Percentiles rank a stretch among this genome's conserved stretches.
These are phyloP conservation scores for Xylogone sp. DNA, from an alignment of 2,329 filamentous ascomycete genomes.

Conservation along the genomic window DNA sequence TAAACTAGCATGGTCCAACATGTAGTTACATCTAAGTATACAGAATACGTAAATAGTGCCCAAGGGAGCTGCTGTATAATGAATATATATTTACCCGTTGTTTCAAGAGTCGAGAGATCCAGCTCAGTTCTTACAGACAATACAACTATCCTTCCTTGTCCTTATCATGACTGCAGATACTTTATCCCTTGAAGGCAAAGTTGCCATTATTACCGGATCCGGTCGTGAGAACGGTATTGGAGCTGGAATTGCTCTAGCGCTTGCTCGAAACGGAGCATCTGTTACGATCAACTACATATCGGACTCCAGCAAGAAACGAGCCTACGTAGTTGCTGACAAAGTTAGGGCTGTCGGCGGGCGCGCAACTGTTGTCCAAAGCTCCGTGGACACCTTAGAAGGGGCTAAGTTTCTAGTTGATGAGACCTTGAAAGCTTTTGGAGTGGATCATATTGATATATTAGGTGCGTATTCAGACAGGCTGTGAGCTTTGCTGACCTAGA, in stretches of 20 bases:
- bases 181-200: slow-evolving; percentile 36
- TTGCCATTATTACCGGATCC: slow-evolving; percentile 42
- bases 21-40: too few species aligned
- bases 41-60: too few species aligned
- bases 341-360: slow-evolving; percentile 16
- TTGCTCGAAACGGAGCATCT: slow-evolving; percentile 60
- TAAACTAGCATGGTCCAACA: too few species aligned
- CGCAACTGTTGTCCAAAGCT: slow-evolving; percentile 26
- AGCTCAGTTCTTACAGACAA: too few species aligned
- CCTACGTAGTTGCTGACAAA: slow-evolving; percentile 27
- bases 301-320: slow-evolving; percentile 48
- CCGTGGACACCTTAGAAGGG: slow-evolving; percentile 29
- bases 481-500: too few species aligned
- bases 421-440: slow-evolving; percentile 30
- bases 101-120: too few species aligned
- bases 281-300: slow-evolving; percentile 62
- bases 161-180: slow-evolving; percentile 28
- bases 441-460: slow-evolving; percentile 37
- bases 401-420: slow-evolving; percentile 29
- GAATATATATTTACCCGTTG: too few species aligned
- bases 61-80: too few species aligned
- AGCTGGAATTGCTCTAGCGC: slow-evolving; percentile 53
- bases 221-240: slow-evolving; percentile 61
- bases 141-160: too few species aligned
- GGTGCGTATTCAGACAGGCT: slow-evolving; percentile 25